Evolutionary conservation across 2,329 filamentous ascomycete genomes (phyloP), one percentile per base, ranked within the genome.

Genomic region (Trichoderma harzianum): DNA sequence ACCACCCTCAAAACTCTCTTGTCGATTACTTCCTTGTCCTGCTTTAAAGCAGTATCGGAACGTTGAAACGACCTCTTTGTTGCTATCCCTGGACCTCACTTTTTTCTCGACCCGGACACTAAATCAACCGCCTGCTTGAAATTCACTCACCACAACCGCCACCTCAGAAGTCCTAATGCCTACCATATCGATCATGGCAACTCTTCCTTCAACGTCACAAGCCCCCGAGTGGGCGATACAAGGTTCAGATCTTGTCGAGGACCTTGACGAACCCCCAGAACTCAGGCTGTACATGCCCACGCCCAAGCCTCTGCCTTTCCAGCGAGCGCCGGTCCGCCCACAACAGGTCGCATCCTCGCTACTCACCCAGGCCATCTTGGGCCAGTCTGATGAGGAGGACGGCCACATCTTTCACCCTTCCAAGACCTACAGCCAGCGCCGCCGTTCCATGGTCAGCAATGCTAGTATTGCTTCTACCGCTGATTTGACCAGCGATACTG

Each of bases 401-500:
- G 73, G 78, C 7, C 72, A 83, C 75, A 82, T 82, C 68, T 83
- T 78, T 5, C 72, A 82, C 68, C 83, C 81, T 60, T 76, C 78
- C 58, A 80, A 80, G 39, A 80, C 77, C n/a, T 78, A 77, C 68
- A 79, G 78, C 26, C 79, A 82, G 39, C 83, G 87, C 72, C 83
- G 87, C 76, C 85, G 90, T 72, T 95, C 92, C 73, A 90, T 92
- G 76, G 92, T 91, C 79, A 97, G 93, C 84, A 95, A 91, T 78
- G 84, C 90, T 75, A 97, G 94, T 82, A 83, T 92, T 72, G 87
- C 93, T 60, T 97, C 95, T 2, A 97, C 94, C 3, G 93, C 93
- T 47, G 95, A 98, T 75, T 86, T 98, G 71, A 98, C 94, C n/a
- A 98, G 95, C 81, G 96, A 98, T 78, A 96, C 93, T 72, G 95